phyloP scores from a whole-genome alignment of 1,139 yeast species.

The Candida sojae region DNA sequence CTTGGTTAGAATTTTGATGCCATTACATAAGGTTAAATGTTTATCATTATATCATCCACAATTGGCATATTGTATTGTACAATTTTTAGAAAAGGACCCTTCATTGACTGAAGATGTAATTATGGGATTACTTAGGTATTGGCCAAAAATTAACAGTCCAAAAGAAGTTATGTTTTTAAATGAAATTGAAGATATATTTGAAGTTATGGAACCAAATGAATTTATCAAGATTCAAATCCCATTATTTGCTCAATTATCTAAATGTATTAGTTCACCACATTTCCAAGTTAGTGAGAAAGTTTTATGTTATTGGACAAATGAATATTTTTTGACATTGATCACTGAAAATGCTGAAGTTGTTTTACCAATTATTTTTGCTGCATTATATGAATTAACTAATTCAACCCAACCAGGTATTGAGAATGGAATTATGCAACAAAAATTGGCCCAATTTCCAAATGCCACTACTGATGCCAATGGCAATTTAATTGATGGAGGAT shows the following conservation, averaged over 20 bases:
- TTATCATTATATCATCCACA: constrained; percentile 93
- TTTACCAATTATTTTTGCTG: constrained; percentile 87
- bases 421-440: constrained; percentile 49
- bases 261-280: constrained; percentile 93
- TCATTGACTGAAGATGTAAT: constrained; percentile 89
- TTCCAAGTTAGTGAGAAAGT: constrained; percentile 98
- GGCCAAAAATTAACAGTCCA: constrained; percentile 97
- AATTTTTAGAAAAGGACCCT: constrained; percentile 93
- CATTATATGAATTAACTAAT: constrained; percentile 80
- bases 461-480: constrained; percentile 50
- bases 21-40: constrained; percentile 89
- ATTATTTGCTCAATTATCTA: constrained; percentile 87
- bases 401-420: constrained; percentile 52
- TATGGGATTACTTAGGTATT: constrained; percentile 86
- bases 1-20: constrained; percentile 83
- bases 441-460: constrained; percentile 41
- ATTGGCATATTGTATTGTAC: constrained; percentile 94
- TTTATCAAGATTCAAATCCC: constrained; percentile 93
- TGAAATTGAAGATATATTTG: constrained; percentile 95
- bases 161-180: constrained; percentile 95
- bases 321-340: constrained; percentile 84
- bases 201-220: constrained; percentile 92
- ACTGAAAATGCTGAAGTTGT: constrained; percentile 92
- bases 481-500: constrained; percentile 42
- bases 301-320: constrained; percentile 92